Conservation (phyloP, 176 grass and related monocot species). For the Aegilops bicornis region DNA sequence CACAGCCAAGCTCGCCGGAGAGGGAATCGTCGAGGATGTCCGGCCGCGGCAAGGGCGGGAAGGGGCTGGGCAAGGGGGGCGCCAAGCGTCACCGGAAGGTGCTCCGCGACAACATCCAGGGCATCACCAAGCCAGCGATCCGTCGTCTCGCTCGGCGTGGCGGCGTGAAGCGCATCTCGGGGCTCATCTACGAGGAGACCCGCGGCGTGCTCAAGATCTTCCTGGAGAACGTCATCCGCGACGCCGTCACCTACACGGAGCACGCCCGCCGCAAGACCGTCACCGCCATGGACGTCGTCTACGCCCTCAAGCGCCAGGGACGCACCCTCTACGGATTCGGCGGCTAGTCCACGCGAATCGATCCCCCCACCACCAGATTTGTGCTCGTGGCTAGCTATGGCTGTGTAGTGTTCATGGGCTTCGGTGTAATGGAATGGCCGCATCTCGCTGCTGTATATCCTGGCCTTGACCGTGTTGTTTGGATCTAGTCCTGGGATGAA, state of each 20-base stretch:
- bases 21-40: constrained; percentile 21
- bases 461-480: not conserved
- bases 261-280: constrained; percentile 73
- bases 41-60: constrained; percentile 84
- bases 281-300: constrained; percentile 95
- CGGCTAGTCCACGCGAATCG: constrained; percentile 2
- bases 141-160: fast-evolving
- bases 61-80: constrained; percentile 84
- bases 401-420: too few relatives aligned
- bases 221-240: not conserved
- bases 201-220: not conserved
- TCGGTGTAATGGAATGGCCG: constrained; percentile 37
- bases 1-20: too few relatives aligned
- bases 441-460: too few relatives aligned
- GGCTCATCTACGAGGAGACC: not conserved
- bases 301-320: constrained; percentile 89
- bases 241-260: not conserved
- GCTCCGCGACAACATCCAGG: not conserved
- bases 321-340: constrained; percentile 91
- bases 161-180: not conserved
- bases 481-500: too few relatives aligned
- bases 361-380: too few relatives aligned
- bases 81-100: not conserved
- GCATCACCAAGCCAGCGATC: not conserved
- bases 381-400: too few relatives aligned